phyloP scores from a whole-genome alignment of 768 basidiomycete genomes.

The Tylopilus subfusipes region DNA sequence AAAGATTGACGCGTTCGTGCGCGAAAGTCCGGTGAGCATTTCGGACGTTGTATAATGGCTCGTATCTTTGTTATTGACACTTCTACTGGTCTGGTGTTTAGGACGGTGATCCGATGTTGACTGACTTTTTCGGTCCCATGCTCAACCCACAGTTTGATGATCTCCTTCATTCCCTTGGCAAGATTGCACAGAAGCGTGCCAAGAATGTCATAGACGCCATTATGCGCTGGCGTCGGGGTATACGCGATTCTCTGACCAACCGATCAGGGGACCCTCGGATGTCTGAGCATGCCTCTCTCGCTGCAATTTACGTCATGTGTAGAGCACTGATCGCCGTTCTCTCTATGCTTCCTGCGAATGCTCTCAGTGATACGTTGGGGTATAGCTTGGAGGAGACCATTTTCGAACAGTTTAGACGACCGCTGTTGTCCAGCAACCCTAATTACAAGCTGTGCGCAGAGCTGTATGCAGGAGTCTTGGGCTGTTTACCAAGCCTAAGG shows the following conservation, averaged over 20 bases:
- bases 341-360: slow-evolving; percentile 68
- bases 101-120: slow-evolving; percentile 69
- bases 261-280: slow-evolving; percentile 29
- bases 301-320: slow-evolving; percentile 88
- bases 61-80: slow-evolving; percentile 1
- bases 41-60: background rate
- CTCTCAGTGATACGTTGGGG: slow-evolving; percentile 73
- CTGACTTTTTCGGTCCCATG: slow-evolving; percentile 64
- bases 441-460: slow-evolving; percentile 83
- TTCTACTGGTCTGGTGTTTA: slow-evolving; percentile 27
- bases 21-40: slow-evolving; percentile 59
- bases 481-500: slow-evolving; percentile 78
- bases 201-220: slow-evolving; percentile 84
- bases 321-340: slow-evolving; percentile 78
- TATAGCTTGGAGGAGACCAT: slow-evolving; percentile 83
- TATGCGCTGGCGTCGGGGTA: slow-evolving; percentile 80
- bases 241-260: slow-evolving; percentile 55
- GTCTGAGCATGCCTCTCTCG: slow-evolving; percentile 71
- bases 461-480: slow-evolving; percentile 79
- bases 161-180: slow-evolving; percentile 76
- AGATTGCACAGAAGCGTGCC: slow-evolving; percentile 79
- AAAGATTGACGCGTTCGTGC: slow-evolving; percentile 75
- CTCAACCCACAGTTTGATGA: slow-evolving; percentile 80
- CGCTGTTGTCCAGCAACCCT: slow-evolving; percentile 59
- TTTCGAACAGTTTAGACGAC: slow-evolving; percentile 78